phyloP scores from a whole-genome alignment of 2,329 filamentous ascomycete species.

The Ascochyta fabae region DNA sequence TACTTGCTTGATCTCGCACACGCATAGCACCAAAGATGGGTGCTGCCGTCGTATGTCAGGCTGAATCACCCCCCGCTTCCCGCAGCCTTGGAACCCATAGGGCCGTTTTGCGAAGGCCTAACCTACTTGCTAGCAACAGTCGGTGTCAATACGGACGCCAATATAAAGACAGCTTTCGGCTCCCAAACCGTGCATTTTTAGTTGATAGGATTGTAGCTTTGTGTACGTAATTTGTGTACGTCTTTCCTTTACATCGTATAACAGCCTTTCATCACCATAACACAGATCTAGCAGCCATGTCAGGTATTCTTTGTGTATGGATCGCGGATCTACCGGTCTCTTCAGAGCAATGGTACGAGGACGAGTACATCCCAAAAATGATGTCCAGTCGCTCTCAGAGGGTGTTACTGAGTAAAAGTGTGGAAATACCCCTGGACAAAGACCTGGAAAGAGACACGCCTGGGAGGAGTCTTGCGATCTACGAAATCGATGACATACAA shows the following conservation, averaged over 20 bases:
- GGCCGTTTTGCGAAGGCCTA: neutral
- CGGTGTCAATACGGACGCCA: no score
- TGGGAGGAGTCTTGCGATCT: conserved; percentile 6
- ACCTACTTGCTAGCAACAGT: neutral
- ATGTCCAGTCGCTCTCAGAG: conserved; percentile 4
- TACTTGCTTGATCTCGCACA: no score
- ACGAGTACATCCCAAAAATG: conserved; percentile 20
- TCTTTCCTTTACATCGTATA: no score
- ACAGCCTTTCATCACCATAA: no score
- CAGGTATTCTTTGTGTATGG: conserved; percentile 27
- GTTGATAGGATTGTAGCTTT: neutral
- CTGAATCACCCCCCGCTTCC: neutral
- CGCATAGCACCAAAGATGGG: no score
- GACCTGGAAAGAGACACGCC: conserved; percentile 1
- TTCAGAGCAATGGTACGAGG: conserved; percentile 22
- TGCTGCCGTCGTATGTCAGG: neutral
- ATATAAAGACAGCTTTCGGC: no score
- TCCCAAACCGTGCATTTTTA: no score
- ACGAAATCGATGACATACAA: conserved; percentile 3
- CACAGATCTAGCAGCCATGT: conserved; percentile 10
- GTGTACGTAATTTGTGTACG: neutral
- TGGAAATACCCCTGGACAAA: conserved; percentile 4
- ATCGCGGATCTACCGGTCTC: conserved; percentile 20
- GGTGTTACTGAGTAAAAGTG: conserved; percentile 5
- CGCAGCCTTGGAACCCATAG: neutral